A percentile compares a stretch with the other conserved stretches of the same genome.
Conservation (phyloP, 2,329 filamentous ascomycete genomes). For the Colletotrichum euphorbiae region DNA sequence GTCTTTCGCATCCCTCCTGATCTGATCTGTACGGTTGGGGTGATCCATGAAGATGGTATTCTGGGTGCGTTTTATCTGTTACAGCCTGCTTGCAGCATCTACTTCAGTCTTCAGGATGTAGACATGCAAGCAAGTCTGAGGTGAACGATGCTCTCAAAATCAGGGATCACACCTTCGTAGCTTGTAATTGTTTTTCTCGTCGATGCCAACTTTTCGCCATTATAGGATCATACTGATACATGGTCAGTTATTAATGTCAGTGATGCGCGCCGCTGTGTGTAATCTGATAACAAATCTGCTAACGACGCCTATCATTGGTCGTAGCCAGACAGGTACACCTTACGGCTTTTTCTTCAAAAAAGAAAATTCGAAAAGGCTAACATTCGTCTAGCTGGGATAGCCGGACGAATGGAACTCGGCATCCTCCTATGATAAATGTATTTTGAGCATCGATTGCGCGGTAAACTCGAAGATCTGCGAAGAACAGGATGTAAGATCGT, state of each 20-base stretch:
- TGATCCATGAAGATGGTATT: no score
- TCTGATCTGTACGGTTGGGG: no score
- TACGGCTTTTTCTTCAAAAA: no score
- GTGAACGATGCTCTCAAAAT: conserved; percentile 30
- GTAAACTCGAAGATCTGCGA: conserved; percentile 51
- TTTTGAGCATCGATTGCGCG: conserved; percentile 56
- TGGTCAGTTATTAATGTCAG: conserved; percentile 1
- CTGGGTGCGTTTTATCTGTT: no score
- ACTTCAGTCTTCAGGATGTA: conserved; percentile 14
- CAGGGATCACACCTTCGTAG: conserved; percentile 45
- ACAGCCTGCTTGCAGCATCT: neutral
- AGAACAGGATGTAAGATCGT: conserved; percentile 55
- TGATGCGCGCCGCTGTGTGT: neutral
- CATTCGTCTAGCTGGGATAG: conserved; percentile 27
- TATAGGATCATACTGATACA: neutral
- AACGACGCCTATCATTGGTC: neutral
- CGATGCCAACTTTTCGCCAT: no score
- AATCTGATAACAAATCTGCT: neutral
- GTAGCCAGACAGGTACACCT: conserved; percentile 14
- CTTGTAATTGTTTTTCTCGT: conserved; percentile 45
- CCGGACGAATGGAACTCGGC: conserved; percentile 39
- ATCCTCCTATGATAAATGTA: conserved; percentile 16
- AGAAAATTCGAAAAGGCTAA: no score
- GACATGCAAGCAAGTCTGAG: conserved; percentile 17
- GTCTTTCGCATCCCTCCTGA: no score